phyloP scores from a whole-genome alignment of 2,329 filamentous ascomycete genomes.

The Fusarium bulbicola region DNA sequence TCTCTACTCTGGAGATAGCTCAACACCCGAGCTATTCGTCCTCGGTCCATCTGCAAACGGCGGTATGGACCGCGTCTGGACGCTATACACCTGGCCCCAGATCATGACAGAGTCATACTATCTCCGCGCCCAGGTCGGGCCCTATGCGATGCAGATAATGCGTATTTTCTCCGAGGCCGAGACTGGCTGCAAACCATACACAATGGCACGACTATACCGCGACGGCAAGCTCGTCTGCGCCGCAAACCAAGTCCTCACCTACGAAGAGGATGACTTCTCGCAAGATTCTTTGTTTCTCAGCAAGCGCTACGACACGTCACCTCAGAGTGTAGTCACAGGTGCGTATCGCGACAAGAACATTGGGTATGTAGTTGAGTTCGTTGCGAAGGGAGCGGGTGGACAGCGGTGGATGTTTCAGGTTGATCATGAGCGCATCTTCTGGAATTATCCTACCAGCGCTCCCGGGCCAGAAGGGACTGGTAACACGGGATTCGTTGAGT shows the following conservation, averaged over 20 bases:
- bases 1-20: background rate
- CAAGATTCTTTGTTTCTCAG: background rate
- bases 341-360: background rate
- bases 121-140: background rate
- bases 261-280: accelerated
- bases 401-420: background rate
- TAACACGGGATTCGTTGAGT: background rate
- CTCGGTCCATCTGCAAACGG: background rate
- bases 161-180: background rate
- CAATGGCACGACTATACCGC: background rate
- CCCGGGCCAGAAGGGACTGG: background rate
- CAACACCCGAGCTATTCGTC: background rate
- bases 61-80: background rate
- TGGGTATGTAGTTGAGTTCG: background rate
- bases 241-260: background rate
- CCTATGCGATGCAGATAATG: background rate
- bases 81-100: accelerated
- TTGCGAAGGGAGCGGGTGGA: background rate
- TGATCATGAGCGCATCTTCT: background rate
- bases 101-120: background rate
- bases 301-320: background rate
- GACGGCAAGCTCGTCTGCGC: background rate
- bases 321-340: background rate
- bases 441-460: background rate
- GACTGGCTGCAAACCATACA: background rate